Evolutionary conservation across 768 basidiomycete genomes (phyloP), one percentile per base, ranked within the genome.

Genomic region (Mycena epipterygia): DNA sequence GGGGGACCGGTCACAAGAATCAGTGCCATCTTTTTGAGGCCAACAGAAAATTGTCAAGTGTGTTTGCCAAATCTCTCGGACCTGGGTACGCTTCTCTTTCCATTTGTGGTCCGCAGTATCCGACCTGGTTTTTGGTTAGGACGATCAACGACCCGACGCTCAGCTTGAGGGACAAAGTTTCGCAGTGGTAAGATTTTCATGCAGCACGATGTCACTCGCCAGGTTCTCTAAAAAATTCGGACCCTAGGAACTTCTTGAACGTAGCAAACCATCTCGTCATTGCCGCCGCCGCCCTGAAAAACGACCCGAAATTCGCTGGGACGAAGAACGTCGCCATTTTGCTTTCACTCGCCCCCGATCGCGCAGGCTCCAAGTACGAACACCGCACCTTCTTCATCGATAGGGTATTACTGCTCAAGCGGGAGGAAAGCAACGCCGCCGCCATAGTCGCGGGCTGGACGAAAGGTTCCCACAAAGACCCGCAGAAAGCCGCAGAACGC

Each of bases 21-120:
- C 33, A n/a, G 2, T 66, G 64, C 29, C 57, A 67, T 27, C 49
- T 67, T 11, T 67, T 59, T 14, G 64, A 67, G n/a, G 48, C 57
- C 3, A 33, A 67, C 33, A 30, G 65, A 33, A 67, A 52, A n/a
- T 23, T 52, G 17, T 52, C 51, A 17, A 52, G 29, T 3, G 27
- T 51, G 49, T 51, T 51, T 27, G 49, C 49, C 5, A 52, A 52
- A 30, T 52, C 51, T 2, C 27, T 52, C 16, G 30, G 51, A 33
- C 51, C 51, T 13, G 55, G 55, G 55, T 57, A 35, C 23, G 55
- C 39, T n/a, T 2, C 8, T 39, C 30, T 37, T 25, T 35, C 6
- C 13, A 57, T 35, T 35, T 39, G 12, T 35, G 5, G n/a, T 21
- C 37, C 23, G 33, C 11, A 7, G 7, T 4, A 33, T 19, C 16